Conservation (phyloP, 768 basidiomycete genomes). For the Auriscalpium vulgare region DNA sequence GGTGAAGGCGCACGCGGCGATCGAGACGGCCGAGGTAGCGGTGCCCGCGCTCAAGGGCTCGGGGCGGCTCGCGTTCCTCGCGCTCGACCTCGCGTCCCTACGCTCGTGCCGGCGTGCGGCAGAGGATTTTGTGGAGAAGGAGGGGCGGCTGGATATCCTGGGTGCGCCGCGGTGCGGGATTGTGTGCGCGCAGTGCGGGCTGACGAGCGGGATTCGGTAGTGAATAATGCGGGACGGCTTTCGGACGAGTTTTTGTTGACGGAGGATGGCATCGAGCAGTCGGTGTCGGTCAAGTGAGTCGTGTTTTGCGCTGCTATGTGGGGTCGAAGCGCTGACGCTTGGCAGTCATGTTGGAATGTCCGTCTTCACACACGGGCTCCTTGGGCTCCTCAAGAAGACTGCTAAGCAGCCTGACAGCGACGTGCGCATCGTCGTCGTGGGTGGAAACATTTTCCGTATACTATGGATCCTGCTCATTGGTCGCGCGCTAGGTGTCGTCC, state of each 20-base stretch:
- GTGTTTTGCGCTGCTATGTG: neutral
- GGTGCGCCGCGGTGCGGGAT: neutral
- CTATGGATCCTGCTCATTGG: neutral
- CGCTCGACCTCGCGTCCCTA: neutral
- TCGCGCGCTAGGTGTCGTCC: neutral
- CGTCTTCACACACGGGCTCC: neutral
- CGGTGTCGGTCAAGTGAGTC: neutral
- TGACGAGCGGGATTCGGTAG: neutral
- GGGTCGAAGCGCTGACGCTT: neutral
- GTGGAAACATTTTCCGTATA: neutral
- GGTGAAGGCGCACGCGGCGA: neutral
- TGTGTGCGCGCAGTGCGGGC: neutral
- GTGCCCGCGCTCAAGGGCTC: neutral
- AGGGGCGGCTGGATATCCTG: neutral
- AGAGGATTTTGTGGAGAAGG: neutral
- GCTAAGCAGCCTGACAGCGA: constrained; percentile 1
- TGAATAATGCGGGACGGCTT: constrained; percentile 1
- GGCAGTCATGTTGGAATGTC: neutral
- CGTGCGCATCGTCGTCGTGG: constrained; percentile 1
- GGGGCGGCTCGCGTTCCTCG: neutral
- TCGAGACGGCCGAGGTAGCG: neutral
- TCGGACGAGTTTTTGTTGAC: neutral
- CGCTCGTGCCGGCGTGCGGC: neutral
- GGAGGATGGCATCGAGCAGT: neutral
- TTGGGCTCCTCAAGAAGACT: neutral